Evolutionary conservation across 495 filamentous ascomycete species (phyloP).

Genomic region (Baudoinia panamericana): DNA sequence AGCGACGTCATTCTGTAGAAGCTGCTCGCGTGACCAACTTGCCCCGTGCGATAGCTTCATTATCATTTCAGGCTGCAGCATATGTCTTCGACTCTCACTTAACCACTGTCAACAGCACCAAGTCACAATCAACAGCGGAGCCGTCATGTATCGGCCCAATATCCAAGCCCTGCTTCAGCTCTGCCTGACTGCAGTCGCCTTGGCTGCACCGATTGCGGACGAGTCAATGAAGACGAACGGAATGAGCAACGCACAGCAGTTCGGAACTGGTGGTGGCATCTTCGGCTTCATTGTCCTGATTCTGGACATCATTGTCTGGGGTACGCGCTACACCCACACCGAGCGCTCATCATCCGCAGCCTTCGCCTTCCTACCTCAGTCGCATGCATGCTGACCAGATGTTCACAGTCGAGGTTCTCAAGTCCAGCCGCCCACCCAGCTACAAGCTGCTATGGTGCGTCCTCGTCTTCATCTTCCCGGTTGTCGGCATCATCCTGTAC

Average conservation of each 20-base stretch:
- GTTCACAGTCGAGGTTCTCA: conserved; percentile 38
- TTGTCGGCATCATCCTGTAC: conserved; percentile 39
- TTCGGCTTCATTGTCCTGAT: conserved; percentile 37
- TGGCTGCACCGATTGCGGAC: conserved; percentile 29
- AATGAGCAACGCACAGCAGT: conserved; percentile 24
- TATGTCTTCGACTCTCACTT: too few species aligned
- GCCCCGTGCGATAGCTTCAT: too few species aligned
- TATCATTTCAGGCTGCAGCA: too few species aligned
- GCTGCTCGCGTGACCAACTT: too few species aligned
- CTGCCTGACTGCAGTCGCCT: conserved; percentile 29
- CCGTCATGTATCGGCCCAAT: too few species aligned
- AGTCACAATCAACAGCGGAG: too few species aligned
- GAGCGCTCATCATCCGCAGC: not conserved
- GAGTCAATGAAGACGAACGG: conserved; percentile 6
- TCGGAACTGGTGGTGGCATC: conserved; percentile 37
- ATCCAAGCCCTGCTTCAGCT: conserved; percentile 35
- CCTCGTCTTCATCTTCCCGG: conserved; percentile 39
- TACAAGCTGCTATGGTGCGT: conserved; percentile 40
- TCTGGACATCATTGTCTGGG: conserved; percentile 38
- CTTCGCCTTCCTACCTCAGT: not conserved
- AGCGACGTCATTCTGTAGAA: too few species aligned
- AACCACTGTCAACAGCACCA: too few species aligned
- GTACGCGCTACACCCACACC: conserved; percentile 22
- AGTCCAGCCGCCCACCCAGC: conserved; percentile 35
- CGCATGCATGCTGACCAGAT: not conserved